A percentile compares a stretch with the other conserved stretches of the same genome.
Evolutionary conservation across 2,329 filamentous ascomycete species (phyloP).

Genomic region (Diaporthe citrichinensis): DNA sequence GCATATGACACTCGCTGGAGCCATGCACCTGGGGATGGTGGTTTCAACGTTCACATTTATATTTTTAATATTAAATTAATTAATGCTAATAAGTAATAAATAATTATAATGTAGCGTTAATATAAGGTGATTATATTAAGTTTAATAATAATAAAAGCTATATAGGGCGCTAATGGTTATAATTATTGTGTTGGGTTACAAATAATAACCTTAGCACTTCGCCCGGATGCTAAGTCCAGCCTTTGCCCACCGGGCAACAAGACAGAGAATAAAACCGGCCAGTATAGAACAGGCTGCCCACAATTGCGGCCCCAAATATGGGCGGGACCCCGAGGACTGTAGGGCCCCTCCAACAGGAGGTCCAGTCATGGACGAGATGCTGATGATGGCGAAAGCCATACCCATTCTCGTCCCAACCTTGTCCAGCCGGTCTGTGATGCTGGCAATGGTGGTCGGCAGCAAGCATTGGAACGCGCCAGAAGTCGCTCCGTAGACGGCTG

Average conservation of each 20-base stretch:
- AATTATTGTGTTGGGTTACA: background rate
- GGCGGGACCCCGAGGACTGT: slow-evolving; percentile 45
- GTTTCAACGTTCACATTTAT: background rate
- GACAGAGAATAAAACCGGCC: slow-evolving; percentile 44
- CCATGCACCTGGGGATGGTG: background rate
- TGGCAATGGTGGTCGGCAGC: slow-evolving; percentile 50
- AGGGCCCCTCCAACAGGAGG: slow-evolving; percentile 53
- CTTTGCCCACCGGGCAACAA: slow-evolving; percentile 31
- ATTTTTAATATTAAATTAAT: too few species aligned
- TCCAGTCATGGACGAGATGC: slow-evolving; percentile 51
- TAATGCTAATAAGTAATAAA: too few species aligned
- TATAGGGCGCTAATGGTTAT: too few species aligned
- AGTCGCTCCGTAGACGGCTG: slow-evolving; percentile 50
- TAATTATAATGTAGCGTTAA: too few species aligned
- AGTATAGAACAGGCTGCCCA: slow-evolving; percentile 50
- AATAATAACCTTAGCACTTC: background rate
- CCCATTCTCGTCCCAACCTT: slow-evolving; percentile 52
- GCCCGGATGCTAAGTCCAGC: slow-evolving; percentile 19
- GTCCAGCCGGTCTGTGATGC: slow-evolving; percentile 51
- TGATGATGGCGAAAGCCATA: slow-evolving; percentile 51
- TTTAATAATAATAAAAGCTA: too few species aligned
- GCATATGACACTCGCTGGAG: too few species aligned
- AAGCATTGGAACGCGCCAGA: slow-evolving; percentile 52
- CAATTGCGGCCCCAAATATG: slow-evolving; percentile 47
- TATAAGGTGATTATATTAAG: too few species aligned